A percentile compares a stretch with the other conserved stretches of the same genome.
These are phyloP conservation scores for Fusarium stilboides DNA, from an alignment of 2,329 filamentous ascomycete species.

Conservation along the genomic window DNA sequence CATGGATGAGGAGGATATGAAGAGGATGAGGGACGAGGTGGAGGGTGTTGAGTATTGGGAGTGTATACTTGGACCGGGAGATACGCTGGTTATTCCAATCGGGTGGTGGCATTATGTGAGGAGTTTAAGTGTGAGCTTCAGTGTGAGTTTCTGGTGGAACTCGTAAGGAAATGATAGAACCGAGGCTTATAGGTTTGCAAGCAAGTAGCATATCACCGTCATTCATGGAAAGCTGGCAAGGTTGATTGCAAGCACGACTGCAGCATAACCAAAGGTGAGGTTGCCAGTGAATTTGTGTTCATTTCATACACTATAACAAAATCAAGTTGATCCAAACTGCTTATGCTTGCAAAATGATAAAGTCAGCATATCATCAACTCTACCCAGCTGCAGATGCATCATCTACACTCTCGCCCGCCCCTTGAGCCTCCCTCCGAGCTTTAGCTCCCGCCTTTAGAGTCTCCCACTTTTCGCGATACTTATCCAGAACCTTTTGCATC, in stretches of 20 bases:
- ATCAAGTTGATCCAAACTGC: constrained; percentile 3
- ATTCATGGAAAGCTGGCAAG: background rate
- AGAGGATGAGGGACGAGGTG: constrained; percentile 65
- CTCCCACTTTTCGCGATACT: constrained; percentile 75
- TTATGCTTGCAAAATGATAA: background rate
- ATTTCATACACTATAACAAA: constrained; percentile 25
- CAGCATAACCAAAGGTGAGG: background rate
- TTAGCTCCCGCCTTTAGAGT: constrained; percentile 73
- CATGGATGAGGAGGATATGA: constrained; percentile 53
- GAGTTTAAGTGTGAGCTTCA: constrained; percentile 88
- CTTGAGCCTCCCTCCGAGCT: constrained; percentile 64
- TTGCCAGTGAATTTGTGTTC: background rate
- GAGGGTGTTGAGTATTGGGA: constrained; percentile 77
- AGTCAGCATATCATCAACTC: constrained; percentile 8
- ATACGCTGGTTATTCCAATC: constrained; percentile 89
- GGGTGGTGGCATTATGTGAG: constrained; percentile 99
- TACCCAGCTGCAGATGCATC: constrained; percentile 49
- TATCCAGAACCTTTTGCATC: constrained; percentile 69
- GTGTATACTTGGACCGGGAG: constrained; percentile 83
- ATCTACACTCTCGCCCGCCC: constrained; percentile 54
- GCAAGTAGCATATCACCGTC: background rate
- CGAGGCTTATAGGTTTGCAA: background rate
- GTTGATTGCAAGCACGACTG: background rate
- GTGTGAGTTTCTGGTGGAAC: constrained; percentile 98
- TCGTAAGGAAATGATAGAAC: constrained; percentile 43